These are phyloP conservation scores for Sanghuangporus sanghuang DNA, from an alignment of 1,284 basidiomycete species.

Conservation along the genomic window DNA sequence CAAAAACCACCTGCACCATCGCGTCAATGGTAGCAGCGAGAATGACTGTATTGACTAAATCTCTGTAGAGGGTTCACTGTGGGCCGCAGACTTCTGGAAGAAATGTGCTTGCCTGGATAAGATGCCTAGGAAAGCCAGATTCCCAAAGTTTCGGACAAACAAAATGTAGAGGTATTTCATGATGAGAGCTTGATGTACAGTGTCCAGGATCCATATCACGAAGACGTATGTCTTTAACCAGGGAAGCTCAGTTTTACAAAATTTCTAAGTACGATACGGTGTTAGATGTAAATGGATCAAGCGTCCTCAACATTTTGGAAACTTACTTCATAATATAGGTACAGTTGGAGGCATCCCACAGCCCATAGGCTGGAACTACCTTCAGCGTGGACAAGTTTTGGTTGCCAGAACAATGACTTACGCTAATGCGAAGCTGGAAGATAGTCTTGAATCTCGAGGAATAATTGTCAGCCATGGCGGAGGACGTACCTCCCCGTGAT, in stretches of 20 bases:
- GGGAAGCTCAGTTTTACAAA: neutral
- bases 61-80: neutral
- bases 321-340: conserved; percentile 11
- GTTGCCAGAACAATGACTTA: no score
- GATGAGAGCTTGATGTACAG: conserved; percentile 8
- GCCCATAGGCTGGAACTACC: conserved; percentile 4
- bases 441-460: no score
- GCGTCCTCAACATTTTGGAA: neutral
- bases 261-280: neutral
- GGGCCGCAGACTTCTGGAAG: neutral
- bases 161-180: neutral
- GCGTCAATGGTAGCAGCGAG: neutral
- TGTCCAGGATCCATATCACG: neutral
- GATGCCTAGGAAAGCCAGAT: neutral
- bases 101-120: neutral
- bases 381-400: neutral
- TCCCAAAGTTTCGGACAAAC: conserved; percentile 10
- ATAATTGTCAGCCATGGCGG: no score
- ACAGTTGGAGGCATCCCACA: conserved; percentile 9
- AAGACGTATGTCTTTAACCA: neutral
- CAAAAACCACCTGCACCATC: neutral
- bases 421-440: no score
- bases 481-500: no score
- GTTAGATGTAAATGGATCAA: neutral
- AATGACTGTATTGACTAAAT: neutral